These are phyloP conservation scores for Eimeria praecox DNA, from an alignment of 169 alveolate genomes.

Conservation along the genomic window DNA sequence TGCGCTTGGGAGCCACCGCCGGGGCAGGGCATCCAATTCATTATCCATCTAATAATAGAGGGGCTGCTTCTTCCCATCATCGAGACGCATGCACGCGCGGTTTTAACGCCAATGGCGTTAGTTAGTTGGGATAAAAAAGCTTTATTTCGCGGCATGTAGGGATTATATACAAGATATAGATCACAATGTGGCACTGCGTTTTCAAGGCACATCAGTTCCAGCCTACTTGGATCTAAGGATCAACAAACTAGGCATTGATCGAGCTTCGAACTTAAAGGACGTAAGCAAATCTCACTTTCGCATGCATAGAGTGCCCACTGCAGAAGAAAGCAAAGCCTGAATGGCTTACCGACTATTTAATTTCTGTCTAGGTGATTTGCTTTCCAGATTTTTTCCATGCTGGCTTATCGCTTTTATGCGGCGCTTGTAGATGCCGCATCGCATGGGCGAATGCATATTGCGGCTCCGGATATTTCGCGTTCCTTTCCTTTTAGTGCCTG, in stretches of 20 bases:
- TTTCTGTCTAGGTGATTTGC: too few relatives aligned
- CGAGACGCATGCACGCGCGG: not conserved
- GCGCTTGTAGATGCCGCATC: too few relatives aligned
- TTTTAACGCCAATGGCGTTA: too few relatives aligned
- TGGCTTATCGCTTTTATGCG: too few relatives aligned
- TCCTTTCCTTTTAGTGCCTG: not conserved
- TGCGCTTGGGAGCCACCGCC: not conserved
- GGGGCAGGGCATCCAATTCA: not conserved
- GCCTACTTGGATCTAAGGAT: not conserved
- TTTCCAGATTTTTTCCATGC: too few relatives aligned
- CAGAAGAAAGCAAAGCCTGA: too few relatives aligned
- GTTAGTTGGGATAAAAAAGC: not conserved
- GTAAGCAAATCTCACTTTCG: too few relatives aligned
- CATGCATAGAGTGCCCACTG: too few relatives aligned
- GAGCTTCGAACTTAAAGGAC: not conserved
- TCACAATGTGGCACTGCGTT: not conserved
- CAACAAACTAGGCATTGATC: not conserved
- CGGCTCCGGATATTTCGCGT: not conserved
- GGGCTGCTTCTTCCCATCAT: not conserved
- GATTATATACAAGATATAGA: not conserved
- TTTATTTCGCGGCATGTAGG: not conserved
- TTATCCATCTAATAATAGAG: not conserved
- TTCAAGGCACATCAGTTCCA: not conserved
- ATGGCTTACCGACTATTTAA: too few relatives aligned
- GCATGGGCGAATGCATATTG: not conserved